A percentile compares a stretch with the other conserved stretches of the same genome.
Conservation (phyloP, 2,329 filamentous ascomycete species). For the Colletotrichum abscissum region DNA sequence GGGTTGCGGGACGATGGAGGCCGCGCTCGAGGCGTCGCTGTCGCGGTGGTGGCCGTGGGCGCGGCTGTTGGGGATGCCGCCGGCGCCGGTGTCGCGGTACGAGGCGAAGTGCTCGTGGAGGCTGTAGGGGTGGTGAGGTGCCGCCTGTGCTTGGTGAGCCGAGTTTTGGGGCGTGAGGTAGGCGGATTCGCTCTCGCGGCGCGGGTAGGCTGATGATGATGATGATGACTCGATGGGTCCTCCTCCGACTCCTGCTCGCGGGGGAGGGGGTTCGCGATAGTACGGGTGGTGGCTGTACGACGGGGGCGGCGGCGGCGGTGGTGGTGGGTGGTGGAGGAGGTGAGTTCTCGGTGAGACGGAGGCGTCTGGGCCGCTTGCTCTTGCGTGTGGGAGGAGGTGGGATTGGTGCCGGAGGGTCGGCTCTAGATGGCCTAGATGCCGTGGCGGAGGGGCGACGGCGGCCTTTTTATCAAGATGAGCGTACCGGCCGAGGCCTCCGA, state of each 20-base stretch:
- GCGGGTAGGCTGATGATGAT: conserved; percentile 30
- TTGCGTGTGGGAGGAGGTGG: conserved; percentile 34
- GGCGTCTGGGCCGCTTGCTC: conserved; percentile 18
- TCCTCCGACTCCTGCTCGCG: neutral
- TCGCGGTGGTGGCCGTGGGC: conserved; percentile 45
- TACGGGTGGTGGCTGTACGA: conserved; percentile 28
- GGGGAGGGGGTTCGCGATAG: neutral
- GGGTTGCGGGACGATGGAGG: conserved; percentile 51
- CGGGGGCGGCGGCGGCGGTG: conserved; percentile 7
- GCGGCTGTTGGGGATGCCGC: neutral
- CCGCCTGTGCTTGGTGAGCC: conserved; percentile 44
- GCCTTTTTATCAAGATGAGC: conserved; percentile 58
- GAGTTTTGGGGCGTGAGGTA: conserved; percentile 41
- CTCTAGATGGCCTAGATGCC: conserved; percentile 39
- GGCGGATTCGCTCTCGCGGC: conserved; percentile 27
- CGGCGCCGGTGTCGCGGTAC: conserved; percentile 2
- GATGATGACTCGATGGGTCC: neutral
- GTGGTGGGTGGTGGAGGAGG: conserved; percentile 16
- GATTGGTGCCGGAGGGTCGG: conserved; percentile 41
- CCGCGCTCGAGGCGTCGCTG: conserved; percentile 52
- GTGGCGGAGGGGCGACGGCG: conserved; percentile 33
- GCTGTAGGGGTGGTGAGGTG: conserved; percentile 18
- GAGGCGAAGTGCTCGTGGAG: conserved; percentile 21
- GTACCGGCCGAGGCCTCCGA: conserved; percentile 81
- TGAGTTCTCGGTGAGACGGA: conserved; percentile 28